Base-by-base conservation (phyloP, 495 filamentous ascomycete genomes). In the Penicillium daleae region DNA sequence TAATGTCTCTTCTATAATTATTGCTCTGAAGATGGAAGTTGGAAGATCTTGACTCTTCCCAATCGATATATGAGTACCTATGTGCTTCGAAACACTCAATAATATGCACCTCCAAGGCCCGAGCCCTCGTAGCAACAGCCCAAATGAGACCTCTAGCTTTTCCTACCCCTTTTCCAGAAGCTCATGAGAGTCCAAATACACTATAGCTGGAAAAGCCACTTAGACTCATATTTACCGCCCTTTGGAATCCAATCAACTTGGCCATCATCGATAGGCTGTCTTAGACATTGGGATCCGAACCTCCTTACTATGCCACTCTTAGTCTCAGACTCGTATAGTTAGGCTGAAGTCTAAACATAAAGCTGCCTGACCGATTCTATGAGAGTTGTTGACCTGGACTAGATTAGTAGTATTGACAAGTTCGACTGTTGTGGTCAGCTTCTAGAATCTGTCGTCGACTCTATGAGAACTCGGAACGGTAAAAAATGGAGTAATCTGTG, bases 281-380 rank as follows among this genome's bases (percentile, higher is more conserved):
- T 70, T 53, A 71, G 64, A 71, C 69, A 71, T 71, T 65, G 35
- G 33, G 52, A 67, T 61, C 55, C 46, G 49, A 54, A 29, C 64
- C 22, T 67, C 53, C 33, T 62, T 57, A 48, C 53, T 57, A 21
- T 31, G 19, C 29, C 44, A 8, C 40, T 33, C 9, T 52, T 39
- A 24, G 69, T 62, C 66, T 66, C 63, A 58, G 61, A 59, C 49
- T 62, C 42, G 57, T 65, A 49, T 31, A 21, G 55, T 67, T 65
- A 51, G 57, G 57, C 58, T 42, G 54, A 31, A 56, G 57, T 57
- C 58, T 53, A 53, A 58, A 32, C 32, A 33, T 46, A 37, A 44
- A 31, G 50, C 60, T 33, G 61, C 50, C 29, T 46, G 44, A 40
- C 32, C 39, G 22, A 19, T 12, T 48, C 55, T 39, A 19, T 15